Percentiles rank a stretch among this genome's conserved stretches.
phyloP scores from a whole-genome alignment of 140 eudicot species.

The Flaveria floridana region DNA sequence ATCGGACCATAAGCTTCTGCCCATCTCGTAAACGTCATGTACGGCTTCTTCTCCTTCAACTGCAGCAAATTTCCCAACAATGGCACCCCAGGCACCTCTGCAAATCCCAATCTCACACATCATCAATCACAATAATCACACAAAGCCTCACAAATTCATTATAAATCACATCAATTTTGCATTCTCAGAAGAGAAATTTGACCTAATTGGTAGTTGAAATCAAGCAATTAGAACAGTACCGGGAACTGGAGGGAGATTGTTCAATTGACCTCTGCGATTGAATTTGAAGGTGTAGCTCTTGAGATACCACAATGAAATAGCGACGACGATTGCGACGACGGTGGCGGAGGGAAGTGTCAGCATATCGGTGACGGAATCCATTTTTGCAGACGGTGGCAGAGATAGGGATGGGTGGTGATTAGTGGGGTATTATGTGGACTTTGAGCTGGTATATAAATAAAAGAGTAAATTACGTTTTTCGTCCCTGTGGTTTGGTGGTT shows the following conservation, averaged over 20 bases:
- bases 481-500: no score
- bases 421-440: not conserved
- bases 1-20: constrained; percentile 77
- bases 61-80: constrained; percentile 74
- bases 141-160: not conserved
- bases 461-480: no score
- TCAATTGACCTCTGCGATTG: constrained; percentile 37
- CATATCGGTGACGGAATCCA: constrained; percentile 21
- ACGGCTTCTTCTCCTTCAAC: constrained; percentile 83
- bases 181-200: not conserved
- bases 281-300: constrained; percentile 28
- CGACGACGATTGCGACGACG: constrained; percentile 43
- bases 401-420: not conserved
- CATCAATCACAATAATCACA: not conserved
- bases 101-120: constrained; percentile 14
- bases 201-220: not conserved
- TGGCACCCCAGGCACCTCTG: constrained; percentile 78
- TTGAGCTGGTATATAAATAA: not conserved
- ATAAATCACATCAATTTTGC: constrained; percentile 1
- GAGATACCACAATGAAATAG: constrained; percentile 41
- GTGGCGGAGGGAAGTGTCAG: constrained; percentile 25
- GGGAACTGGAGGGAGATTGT: constrained; percentile 47
- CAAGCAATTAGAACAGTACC: constrained; percentile 29
- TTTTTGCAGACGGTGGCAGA: not conserved
- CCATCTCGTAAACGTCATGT: constrained; percentile 71